A percentile compares a stretch with the other conserved stretches of the same genome.
Conservation (phyloP, 148 eudicot species). For the Silene uniflora region DNA sequence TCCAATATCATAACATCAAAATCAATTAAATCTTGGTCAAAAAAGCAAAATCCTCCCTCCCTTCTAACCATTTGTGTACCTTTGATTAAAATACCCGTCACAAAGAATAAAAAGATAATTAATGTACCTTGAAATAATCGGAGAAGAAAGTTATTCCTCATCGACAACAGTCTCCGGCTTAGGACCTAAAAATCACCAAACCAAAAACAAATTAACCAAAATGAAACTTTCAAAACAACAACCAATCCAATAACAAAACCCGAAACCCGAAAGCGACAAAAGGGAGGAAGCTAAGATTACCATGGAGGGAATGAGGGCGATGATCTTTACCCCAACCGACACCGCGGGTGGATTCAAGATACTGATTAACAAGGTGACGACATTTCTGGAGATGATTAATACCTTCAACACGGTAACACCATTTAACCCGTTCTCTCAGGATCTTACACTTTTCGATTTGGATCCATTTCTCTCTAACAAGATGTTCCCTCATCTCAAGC, state of each 20-base stretch:
- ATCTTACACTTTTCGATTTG: conserved; percentile 89
- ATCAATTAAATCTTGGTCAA: no score
- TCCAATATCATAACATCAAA: no score
- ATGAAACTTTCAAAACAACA: no score
- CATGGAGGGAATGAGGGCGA: conserved; percentile 70
- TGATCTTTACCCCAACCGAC: conserved; percentile 86
- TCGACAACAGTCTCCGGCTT: conserved; percentile 6
- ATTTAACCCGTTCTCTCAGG: conserved; percentile 55
- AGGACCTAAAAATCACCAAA: background rate
- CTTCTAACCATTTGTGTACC: no score
- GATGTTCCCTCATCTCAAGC: conserved; percentile 89
- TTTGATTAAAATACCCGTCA: no score
- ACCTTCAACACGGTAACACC: conserved; percentile 94
- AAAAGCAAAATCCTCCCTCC: no score
- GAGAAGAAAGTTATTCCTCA: conserved; percentile 1
- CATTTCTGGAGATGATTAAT: conserved; percentile 89
- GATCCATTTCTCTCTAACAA: conserved; percentile 95
- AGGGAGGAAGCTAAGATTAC: conserved; percentile 21
- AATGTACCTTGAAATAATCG: conserved; percentile 5
- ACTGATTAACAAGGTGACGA: conserved; percentile 79
- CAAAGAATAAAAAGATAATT: background rate
- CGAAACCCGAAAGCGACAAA: no score
- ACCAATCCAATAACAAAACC: no score
- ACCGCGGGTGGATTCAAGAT: conserved; percentile 87
- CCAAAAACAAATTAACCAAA: background rate